phyloP scores from a whole-genome alignment of 352 stramenopile genomes.

The Globisporangium lucens region DNA sequence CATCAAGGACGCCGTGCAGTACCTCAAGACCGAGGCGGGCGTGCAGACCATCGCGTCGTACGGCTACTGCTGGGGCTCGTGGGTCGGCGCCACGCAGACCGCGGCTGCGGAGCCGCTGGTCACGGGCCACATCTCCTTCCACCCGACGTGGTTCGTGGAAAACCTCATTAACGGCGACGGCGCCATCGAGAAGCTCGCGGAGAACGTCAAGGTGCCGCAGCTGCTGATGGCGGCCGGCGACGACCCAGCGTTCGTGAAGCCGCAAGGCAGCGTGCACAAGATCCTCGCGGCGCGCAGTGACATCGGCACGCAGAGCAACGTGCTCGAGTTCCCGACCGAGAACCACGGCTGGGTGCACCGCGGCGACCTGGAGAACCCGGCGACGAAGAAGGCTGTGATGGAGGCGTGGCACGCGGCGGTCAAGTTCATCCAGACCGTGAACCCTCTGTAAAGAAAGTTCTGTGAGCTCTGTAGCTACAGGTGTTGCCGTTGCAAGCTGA shows the following conservation, averaged over 20 bases:
- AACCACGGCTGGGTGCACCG: constrained; percentile 85
- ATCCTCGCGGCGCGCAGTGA: constrained; percentile 55
- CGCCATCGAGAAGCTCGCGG: constrained; percentile 64
- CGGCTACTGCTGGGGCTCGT: constrained; percentile 84
- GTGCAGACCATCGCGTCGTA: constrained; percentile 68
- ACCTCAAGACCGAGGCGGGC: constrained; percentile 60
- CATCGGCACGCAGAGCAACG: constrained; percentile 50
- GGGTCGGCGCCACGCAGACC: constrained; percentile 59
- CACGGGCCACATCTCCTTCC: constrained; percentile 73
- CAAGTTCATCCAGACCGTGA: constrained; percentile 61
- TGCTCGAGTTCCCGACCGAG: constrained; percentile 65
- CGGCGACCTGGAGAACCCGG: constrained; percentile 66
- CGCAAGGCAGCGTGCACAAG: constrained; percentile 66
- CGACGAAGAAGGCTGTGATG: constrained; percentile 59
- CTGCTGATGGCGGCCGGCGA: constrained; percentile 66
- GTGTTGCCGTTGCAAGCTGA: background rate
- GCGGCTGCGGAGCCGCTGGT: constrained; percentile 43
- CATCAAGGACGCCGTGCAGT: constrained; percentile 72
- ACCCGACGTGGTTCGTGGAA: constrained; percentile 76
- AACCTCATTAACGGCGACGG: constrained; percentile 72
- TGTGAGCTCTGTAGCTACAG: background rate
- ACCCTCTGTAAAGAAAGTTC: constrained; percentile 26
- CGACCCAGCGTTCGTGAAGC: constrained; percentile 67
- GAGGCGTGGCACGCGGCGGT: constrained; percentile 56
- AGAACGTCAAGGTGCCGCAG: constrained; percentile 71